Evolutionary conservation across 306 rosid genomes (phyloP).

Genomic region (Quercus bicolor): DNA sequence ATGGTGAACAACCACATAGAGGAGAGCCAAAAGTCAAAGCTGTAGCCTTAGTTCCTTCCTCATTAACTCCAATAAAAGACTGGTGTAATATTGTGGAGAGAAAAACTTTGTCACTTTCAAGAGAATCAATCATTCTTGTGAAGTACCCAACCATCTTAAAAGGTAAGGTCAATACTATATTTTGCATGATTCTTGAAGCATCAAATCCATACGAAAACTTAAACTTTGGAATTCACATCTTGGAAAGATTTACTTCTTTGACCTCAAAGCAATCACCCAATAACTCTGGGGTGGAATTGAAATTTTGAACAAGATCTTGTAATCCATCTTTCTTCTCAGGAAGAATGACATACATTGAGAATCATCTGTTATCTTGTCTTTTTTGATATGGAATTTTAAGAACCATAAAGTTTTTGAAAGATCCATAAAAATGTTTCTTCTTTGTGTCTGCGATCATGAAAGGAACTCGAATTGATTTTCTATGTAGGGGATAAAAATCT

Average conservation of each 20-base stretch:
- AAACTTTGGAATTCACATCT: slow-evolving; percentile 27
- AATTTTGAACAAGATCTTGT: neutral
- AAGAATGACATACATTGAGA: slow-evolving; percentile 26
- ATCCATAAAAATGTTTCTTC: neutral
- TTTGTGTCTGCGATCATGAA: neutral
- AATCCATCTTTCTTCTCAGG: slow-evolving; percentile 20
- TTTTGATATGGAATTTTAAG: neutral
- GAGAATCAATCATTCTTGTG: slow-evolving; percentile 13
- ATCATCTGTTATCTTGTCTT: neutral
- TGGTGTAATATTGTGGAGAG: neutral
- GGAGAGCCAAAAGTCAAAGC: too few species aligned
- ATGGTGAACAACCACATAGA: slow-evolving; percentile 16
- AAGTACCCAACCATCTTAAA: slow-evolving; percentile 7
- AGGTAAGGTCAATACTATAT: slow-evolving; percentile 17
- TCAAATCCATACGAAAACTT: neutral
- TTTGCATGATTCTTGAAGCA: neutral
- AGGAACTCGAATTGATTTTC: slow-evolving; percentile 1
- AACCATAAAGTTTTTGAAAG: neutral
- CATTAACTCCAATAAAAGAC: slow-evolving; percentile 18
- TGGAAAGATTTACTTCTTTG: neutral
- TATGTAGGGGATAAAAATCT: slow-evolving; percentile 19
- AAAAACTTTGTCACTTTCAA: neutral
- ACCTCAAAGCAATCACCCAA: neutral
- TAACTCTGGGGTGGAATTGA: neutral
- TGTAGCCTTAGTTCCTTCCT: slow-evolving; percentile 19